Evolutionary conservation across 441 rosid genomes (phyloP).

Genomic region (Adansonia madagascariensis): DNA sequence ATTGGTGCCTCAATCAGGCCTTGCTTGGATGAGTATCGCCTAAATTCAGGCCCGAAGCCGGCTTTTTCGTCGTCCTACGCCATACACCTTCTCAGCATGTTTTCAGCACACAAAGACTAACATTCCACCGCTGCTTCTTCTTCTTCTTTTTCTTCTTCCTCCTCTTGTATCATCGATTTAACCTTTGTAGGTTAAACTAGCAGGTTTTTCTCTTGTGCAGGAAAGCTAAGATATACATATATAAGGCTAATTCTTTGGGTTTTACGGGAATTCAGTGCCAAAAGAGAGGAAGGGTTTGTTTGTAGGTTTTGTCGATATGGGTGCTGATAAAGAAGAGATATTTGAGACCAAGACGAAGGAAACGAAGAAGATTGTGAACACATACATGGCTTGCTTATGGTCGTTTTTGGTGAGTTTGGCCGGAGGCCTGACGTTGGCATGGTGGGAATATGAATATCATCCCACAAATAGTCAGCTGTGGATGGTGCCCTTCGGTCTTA

Average conservation of each 20-base stretch:
- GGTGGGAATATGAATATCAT: constrained; percentile 58
- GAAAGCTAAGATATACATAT: too few species aligned
- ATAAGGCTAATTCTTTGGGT: neutral
- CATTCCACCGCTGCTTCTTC: neutral
- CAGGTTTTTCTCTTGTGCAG: too few species aligned
- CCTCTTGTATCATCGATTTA: neutral
- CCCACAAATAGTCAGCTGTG: constrained; percentile 60
- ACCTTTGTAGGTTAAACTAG: neutral
- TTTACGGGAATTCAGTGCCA: constrained; percentile 2
- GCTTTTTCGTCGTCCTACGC: too few species aligned
- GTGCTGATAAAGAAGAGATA: neutral
- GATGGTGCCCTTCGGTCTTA: constrained; percentile 80
- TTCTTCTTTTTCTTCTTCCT: neutral
- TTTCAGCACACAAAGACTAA: neutral
- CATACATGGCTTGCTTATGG: constrained; percentile 36
- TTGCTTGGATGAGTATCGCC: neutral
- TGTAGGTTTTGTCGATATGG: neutral
- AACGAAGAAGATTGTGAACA: constrained; percentile 20
- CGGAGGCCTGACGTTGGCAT: constrained; percentile 55
- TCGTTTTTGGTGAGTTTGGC: constrained; percentile 45
- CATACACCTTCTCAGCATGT: neutral
- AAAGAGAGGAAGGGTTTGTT: too few species aligned
- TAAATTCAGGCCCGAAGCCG: constrained; percentile 13
- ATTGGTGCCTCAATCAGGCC: constrained; percentile 22
- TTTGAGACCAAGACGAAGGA: constrained; percentile 4